Evolutionary conservation across 768 basidiomycete genomes (phyloP).

Genomic region (Dioszegia crocea): DNA sequence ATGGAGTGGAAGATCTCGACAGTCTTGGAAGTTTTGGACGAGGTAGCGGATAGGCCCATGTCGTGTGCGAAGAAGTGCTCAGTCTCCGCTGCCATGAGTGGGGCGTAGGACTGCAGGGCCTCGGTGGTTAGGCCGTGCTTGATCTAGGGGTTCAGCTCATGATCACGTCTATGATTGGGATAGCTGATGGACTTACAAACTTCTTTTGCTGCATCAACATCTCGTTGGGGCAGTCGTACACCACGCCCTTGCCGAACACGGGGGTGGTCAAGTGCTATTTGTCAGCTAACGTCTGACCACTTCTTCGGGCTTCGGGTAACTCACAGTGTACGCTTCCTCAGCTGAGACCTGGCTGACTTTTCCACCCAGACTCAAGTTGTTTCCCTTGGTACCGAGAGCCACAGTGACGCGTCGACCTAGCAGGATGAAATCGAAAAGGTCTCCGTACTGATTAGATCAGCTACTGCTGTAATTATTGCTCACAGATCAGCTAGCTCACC

Average conservation of each 20-base stretch:
- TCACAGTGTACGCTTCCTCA: slow-evolving; percentile 82
- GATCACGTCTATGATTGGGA: not conserved
- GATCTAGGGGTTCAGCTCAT: slow-evolving; percentile 50
- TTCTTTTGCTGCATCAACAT: slow-evolving; percentile 98
- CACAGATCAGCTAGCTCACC: slow-evolving; percentile 32
- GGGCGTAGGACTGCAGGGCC: slow-evolving; percentile 77
- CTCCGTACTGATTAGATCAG: slow-evolving; percentile 65
- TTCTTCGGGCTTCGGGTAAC: slow-evolving; percentile 7
- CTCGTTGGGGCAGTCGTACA: slow-evolving; percentile 95
- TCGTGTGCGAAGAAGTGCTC: slow-evolving; percentile 68
- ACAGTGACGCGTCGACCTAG: slow-evolving; percentile 87
- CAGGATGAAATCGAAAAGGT: slow-evolving; percentile 93
- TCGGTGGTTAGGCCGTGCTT: slow-evolving; percentile 92
- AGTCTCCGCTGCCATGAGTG: slow-evolving; percentile 65
- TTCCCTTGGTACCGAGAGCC: slow-evolving; percentile 82
- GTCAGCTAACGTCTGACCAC: slow-evolving; percentile 1
- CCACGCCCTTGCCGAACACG: slow-evolving; percentile 94
- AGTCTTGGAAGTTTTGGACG: slow-evolving; percentile 17
- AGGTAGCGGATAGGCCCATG: slow-evolving; percentile 58
- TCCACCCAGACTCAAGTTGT: slow-evolving; percentile 89
- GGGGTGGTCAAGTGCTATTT: slow-evolving; percentile 84
- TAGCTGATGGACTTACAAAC: slow-evolving; percentile 56
- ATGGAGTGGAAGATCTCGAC: slow-evolving; percentile 68
- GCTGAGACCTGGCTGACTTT: slow-evolving; percentile 88
- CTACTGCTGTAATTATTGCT: not conserved